Base-by-base conservation (phyloP, 1,284 basidiomycete genomes). In the Inonotus hispidus region DNA sequence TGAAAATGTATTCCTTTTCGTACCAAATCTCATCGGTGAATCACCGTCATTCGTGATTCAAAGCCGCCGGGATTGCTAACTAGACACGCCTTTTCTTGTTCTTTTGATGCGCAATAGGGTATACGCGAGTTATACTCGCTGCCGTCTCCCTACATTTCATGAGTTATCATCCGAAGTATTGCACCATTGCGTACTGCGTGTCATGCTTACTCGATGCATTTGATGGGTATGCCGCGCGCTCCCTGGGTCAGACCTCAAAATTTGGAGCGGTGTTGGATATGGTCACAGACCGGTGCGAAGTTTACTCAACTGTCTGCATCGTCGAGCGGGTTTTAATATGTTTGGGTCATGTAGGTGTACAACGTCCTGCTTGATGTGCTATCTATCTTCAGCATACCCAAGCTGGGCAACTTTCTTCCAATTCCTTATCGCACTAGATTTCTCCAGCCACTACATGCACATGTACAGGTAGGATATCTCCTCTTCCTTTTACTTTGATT, bases 261-360 rank as follows among this genome's bases (percentile, higher is more conserved):
- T 98, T 99, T 73, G 97, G 97, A 43, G 95, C 95, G 3, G 96
- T 99, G 43, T 78, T 99, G 68, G 97, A 99, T 75, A 99, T 99
- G 97, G 96, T 99, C 59, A 99, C 97, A n/a, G 96, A 99, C 74
- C 82, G 96, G 92, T 96, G 65, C 67, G 81, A 4, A 3, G 47
- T 21, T 45, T 4, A n/a, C 5, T 58, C 35, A 29, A 11, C 41
- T 38, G 14, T 25, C 29, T 0, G 1, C 19, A 16, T 7, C 46
- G 38, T 29, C 19, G 29, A 59, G 37, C 21, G 59, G 11, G 23
- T n/a, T 47, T 38, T 53, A 19, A 54, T 27, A 35, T 23, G 37
- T 14, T 16, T 32, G 27, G 3, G 8, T 16, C 29, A 2, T 43
- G n/a, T 69, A 95, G 94, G 68, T 98, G 96, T 79, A 96, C 97